Conservation (phyloP, 495 filamentous ascomycete species). For the Xylaria sp. region DNA sequence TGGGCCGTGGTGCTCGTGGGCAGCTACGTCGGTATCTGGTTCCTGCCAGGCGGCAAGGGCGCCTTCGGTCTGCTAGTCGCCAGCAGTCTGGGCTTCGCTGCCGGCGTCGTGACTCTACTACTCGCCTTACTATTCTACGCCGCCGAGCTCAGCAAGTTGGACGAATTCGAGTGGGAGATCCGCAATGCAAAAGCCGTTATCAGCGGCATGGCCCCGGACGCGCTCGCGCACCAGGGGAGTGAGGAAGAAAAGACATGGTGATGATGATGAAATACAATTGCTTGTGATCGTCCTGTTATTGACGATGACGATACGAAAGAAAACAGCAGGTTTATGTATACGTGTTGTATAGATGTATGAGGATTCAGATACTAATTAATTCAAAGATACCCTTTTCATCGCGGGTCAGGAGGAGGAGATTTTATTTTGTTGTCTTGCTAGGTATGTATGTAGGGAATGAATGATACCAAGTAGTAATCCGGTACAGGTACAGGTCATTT, state of each 20-base stretch:
- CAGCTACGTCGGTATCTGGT: constrained; percentile 86
- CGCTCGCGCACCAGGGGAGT: constrained; percentile 32
- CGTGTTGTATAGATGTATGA: no score
- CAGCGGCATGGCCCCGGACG: constrained; percentile 34
- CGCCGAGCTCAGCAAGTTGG: constrained; percentile 81
- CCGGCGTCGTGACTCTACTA: constrained; percentile 81
- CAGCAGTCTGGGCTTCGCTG: constrained; percentile 74
- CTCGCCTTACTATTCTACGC: constrained; percentile 87
- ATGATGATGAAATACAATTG: constrained; percentile 2
- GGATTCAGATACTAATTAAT: background rate
- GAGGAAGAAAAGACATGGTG: constrained; percentile 35
- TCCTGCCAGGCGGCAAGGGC: constrained; percentile 74
- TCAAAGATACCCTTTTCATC: constrained; percentile 15
- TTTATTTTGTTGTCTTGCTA: background rate
- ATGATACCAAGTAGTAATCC: constrained; percentile 19
- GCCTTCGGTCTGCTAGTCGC: constrained; percentile 82
- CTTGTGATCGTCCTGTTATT: background rate
- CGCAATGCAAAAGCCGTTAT: constrained; percentile 62
- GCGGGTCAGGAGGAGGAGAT: background rate
- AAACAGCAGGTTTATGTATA: background rate
- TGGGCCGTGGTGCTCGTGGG: constrained; percentile 69
- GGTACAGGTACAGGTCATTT: constrained; percentile 4
- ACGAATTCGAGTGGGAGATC: constrained; percentile 96
- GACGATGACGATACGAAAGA: no score
- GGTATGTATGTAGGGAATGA: constrained; percentile 25